Conservation (phyloP, 73 alveolate genomes). For the Tetrahymena borealis region DNA sequence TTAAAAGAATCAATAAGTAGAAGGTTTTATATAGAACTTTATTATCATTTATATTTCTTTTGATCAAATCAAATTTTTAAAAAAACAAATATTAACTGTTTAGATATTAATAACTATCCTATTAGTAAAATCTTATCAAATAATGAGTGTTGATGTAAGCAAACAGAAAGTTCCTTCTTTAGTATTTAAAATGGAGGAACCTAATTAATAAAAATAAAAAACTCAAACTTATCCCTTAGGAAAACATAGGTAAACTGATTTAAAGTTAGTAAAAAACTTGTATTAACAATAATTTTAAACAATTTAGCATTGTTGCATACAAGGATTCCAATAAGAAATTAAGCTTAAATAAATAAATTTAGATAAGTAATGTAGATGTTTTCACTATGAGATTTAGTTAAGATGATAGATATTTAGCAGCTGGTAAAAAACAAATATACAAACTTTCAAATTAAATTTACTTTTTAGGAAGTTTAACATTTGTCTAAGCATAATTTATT, state of each 20-base stretch:
- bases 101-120: no score
- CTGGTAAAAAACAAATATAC: not conserved
- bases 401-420: conserved; percentile 76
- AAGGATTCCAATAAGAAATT: not conserved
- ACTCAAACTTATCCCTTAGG: not conserved
- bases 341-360: not conserved
- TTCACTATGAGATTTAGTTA: conserved; percentile 73
- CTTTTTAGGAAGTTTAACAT: not conserved
- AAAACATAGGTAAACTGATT: not conserved
- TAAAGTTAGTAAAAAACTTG: not conserved
- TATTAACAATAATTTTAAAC: not conserved
- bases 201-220: not conserved
- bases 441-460: no score
- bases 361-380: conserved; percentile 42
- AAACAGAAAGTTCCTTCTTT: not conserved
- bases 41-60: no score
- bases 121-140: no score
- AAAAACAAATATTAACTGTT: no score
- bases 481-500: not conserved
- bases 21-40: no score
- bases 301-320: not conserved
- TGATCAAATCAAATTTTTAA: no score
- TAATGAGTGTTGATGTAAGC: not conserved
- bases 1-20: no score
- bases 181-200: not conserved